A percentile compares a stretch with the other conserved stretches of the same genome.
phyloP scores from a whole-genome alignment of 805 yeast species.

The Starmerella vaccinii region DNA sequence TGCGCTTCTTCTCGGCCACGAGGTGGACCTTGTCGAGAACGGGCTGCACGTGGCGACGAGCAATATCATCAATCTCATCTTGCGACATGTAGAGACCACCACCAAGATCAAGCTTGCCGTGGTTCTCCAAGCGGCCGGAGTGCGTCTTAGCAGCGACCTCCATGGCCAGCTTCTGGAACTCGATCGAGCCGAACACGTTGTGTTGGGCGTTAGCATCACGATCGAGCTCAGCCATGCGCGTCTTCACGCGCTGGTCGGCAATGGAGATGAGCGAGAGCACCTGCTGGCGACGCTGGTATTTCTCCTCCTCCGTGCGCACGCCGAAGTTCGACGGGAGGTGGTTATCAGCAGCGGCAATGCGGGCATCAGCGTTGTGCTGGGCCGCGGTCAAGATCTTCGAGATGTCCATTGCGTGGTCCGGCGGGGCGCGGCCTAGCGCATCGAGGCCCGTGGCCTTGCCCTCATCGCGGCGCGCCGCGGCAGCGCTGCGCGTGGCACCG shows the following conservation, averaged over 20 bases:
- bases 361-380: slow-evolving; percentile 27
- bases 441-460: slow-evolving; percentile 3
- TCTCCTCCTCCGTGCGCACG: slow-evolving; percentile 21
- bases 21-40: slow-evolving; percentile 56
- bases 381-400: slow-evolving; percentile 28
- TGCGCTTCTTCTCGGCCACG: slow-evolving; percentile 62
- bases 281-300: slow-evolving; percentile 25
- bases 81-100: slow-evolving; percentile 75
- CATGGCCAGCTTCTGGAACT: slow-evolving; percentile 61
- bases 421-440: slow-evolving; percentile 13
- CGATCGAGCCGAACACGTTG: slow-evolving; percentile 38
- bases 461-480: slow-evolving; percentile 17
- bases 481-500: slow-evolving; percentile 13
- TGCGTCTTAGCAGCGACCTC: slow-evolving; percentile 63
- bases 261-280: slow-evolving; percentile 24
- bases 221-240: slow-evolving; percentile 34
- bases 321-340: slow-evolving; percentile 22
- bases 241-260: slow-evolving; percentile 27
- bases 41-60: slow-evolving; percentile 70
- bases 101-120: slow-evolving; percentile 64
- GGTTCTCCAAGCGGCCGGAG: slow-evolving; percentile 44
- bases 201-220: slow-evolving; percentile 34
- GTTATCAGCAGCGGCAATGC: slow-evolving; percentile 20
- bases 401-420: slow-evolving; percentile 19
- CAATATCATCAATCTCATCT: slow-evolving; percentile 68